phyloP scores from a whole-genome alignment of 306 rosid species.

The Vigna radiata region DNA sequence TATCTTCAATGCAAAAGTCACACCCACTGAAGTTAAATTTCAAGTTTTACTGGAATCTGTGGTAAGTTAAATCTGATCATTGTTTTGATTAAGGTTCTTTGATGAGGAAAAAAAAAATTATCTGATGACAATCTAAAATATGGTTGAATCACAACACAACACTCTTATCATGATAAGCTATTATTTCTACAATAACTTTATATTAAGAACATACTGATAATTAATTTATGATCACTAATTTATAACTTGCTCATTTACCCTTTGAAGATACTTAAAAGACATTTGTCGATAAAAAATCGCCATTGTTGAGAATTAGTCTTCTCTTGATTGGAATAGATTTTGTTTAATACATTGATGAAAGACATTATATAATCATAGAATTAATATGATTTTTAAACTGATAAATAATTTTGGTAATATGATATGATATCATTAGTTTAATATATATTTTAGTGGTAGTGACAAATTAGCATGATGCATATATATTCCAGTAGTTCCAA shows the following conservation, averaged over 20 bases:
- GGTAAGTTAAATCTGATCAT: not conserved
- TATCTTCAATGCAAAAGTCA: not conserved
- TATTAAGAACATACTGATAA: too few species aligned
- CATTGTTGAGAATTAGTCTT: not conserved
- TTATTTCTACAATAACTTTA: too few species aligned
- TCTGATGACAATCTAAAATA: too few species aligned
- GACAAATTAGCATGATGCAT: constrained; percentile 1
- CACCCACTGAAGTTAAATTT: not conserved
- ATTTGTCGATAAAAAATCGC: not conserved
- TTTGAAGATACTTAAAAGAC: not conserved
- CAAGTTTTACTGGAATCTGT: not conserved
- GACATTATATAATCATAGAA: not conserved
- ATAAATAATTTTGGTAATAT: not conserved
- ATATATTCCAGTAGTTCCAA: constrained; percentile 3
- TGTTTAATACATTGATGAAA: not conserved
- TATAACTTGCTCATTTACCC: not conserved
- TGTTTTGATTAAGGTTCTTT: not conserved
- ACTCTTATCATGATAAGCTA: too few species aligned
- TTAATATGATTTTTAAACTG: not conserved
- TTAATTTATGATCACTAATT: too few species aligned
- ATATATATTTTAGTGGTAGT: not conserved
- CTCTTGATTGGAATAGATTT: not conserved
- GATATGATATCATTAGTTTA: not conserved
- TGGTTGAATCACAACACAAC: not conserved
- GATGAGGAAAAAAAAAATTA: too few species aligned